Evolutionary conservation across 1,284 basidiomycete species (phyloP), one percentile per base, ranked within the genome.

Genomic region (Trichosporon sp.): DNA sequence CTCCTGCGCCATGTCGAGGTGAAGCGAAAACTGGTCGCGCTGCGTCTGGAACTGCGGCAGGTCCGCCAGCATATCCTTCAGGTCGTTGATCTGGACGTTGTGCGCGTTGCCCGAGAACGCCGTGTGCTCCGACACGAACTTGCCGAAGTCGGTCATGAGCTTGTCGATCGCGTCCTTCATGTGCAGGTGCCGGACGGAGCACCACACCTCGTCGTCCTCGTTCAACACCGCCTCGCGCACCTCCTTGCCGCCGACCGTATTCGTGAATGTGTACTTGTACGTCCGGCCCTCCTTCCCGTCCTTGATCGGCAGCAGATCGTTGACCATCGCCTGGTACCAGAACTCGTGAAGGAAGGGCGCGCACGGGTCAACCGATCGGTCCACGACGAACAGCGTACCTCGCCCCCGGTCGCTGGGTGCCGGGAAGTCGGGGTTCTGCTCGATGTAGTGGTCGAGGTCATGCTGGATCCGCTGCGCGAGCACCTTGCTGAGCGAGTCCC

Each of bases 111-210:
- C 80, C 89, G 79, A 90, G 83, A 96, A 97, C 0, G 93, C 94
- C 1, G 93, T 93, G 80, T 98, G 93, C 77, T 98, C 95, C 78
- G 91, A 90, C 78, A 96, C 87, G 80, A 98, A 98, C 80, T 91
- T 90, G 81, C 94, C 94, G 85, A 99, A 98, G 84, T 98, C 94
- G 11, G 88, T 88, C 82, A 97, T 96, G 70, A 99, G 88, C 82
- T 94, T 95, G 85, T 98, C 94, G 78, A 98, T 96, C 2, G 95
- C 93, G 85, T 99, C 97, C 70, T 93, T 91, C 92, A 99, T 98
- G 84, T 99, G 96, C 88, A 98, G 90, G 83, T 99, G 97, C 68
- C 96, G 90, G 66, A 98, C 89, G 54, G 91, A 90, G 26, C 90
- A 91, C 95, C 96, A 99, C 2, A 98, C 91, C 63, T 88, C 88